These are phyloP conservation scores for Vanrija sp. DNA, from an alignment of 1,284 basidiomycete genomes.

Conservation along the genomic window DNA sequence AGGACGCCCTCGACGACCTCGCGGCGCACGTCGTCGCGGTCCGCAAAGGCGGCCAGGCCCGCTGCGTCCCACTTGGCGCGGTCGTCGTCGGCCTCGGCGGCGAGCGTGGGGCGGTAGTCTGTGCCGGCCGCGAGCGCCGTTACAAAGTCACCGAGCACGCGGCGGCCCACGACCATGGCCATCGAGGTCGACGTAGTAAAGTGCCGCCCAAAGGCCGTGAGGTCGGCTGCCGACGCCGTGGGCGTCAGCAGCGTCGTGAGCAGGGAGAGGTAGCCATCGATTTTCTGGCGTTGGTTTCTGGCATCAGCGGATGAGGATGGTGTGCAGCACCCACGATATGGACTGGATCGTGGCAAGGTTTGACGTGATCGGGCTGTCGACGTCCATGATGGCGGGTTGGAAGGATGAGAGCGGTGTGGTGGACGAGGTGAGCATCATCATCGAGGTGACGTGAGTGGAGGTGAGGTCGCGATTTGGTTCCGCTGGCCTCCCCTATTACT, in stretches of 20 bases:
- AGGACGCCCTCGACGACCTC: slow-evolving; percentile 40
- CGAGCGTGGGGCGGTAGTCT: neutral
- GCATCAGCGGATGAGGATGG: neutral
- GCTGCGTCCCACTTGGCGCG: slow-evolving; percentile 21
- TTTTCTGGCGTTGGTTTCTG: slow-evolving; percentile 70
- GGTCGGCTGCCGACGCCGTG: slow-evolving; percentile 57
- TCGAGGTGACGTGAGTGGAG: neutral
- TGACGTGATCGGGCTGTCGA: slow-evolving; percentile 13
- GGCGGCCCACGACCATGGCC: slow-evolving; percentile 42
- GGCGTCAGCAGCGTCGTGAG: slow-evolving; percentile 48
- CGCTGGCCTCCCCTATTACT: too few species aligned
- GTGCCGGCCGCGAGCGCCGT: slow-evolving; percentile 31
- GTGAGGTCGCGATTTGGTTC: too few species aligned
- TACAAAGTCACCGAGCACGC: slow-evolving; percentile 39
- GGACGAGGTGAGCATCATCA: neutral
- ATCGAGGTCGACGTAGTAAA: slow-evolving; percentile 38
- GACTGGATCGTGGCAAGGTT: slow-evolving; percentile 5
- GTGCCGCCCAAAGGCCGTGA: slow-evolving; percentile 36
- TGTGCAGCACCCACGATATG: slow-evolving; percentile 6
- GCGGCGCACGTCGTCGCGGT: slow-evolving; percentile 26
- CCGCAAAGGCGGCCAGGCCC: slow-evolving; percentile 28
- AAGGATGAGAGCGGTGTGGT: neutral
- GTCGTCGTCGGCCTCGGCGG: slow-evolving; percentile 20
- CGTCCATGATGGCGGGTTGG: slow-evolving; percentile 10
- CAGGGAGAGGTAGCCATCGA: slow-evolving; percentile 59